Base-by-base conservation (phyloP, 331 rosid species). In the Pyracantha coccinea region DNA sequence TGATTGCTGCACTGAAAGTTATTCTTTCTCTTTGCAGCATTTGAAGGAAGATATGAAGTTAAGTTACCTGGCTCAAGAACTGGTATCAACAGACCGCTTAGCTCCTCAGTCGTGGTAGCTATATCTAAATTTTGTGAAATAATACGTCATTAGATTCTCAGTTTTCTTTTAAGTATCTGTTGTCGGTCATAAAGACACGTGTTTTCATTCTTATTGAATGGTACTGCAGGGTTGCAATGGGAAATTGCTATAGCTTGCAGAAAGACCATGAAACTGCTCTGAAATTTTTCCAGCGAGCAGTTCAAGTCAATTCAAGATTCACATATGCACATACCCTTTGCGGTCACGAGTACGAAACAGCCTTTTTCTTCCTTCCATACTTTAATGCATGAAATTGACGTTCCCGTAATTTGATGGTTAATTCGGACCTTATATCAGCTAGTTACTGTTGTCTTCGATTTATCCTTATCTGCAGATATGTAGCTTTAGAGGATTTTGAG, bases 261-360 rank as follows among this genome's bases (percentile, higher is more conserved):
- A 95, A 95, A 80, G 99, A 95, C 86, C 98, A 95, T 71, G 99
- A 95, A 86, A 84, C 98, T 79, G 99, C 97, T 41, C 83, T 95
- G 73, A 95, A 89, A 87, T 92, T 89, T 85, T 88, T 95, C 78
- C 99, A 90, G 78, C 96, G 99, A 84, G 97, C 99, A 59, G 94
- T 89, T 72, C 98, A 92, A 78, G 86, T 95, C 32, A 88, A 90
- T 84, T 84, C 99, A 71, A 88, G 90, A 89, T 95, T 92, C 83
- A 88, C 99, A 80, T 95, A 95, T 79, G 98, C 99, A 13, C 99
- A 95, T 87, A 95, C 99, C 70, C 98, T 95, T 61, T 95, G 98
- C 60, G 99, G 99, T 71, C 99, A 95, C 12, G 99, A 95, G 99
- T 95, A 92, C 35, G 96, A 12, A 11, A 81, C 75, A 74, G 62